A percentile compares a stretch with the other conserved stretches of the same genome.
These are phyloP conservation scores for Lindgomyces ingoldianus DNA, from an alignment of 495 filamentous ascomycete genomes.

Conservation along the genomic window DNA sequence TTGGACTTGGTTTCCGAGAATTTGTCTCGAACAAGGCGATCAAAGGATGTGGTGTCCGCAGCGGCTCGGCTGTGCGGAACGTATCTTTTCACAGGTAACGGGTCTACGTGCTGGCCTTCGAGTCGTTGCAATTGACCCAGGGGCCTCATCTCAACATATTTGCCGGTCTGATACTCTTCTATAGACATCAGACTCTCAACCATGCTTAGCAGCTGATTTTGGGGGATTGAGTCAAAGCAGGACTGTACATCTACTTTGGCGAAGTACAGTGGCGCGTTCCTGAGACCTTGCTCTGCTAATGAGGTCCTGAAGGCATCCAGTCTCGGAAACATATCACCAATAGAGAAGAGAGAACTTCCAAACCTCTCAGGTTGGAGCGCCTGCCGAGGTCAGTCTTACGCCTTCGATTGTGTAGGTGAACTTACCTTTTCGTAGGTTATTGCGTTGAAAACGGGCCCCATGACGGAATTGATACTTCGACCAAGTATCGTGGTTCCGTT, in stretches of 20 bases:
- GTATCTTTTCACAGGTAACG: conserved; percentile 56
- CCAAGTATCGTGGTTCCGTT: conserved; percentile 59
- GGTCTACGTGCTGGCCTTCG: conserved; percentile 24
- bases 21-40: conserved; percentile 55
- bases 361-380: conserved; percentile 59
- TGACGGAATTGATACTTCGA: conserved; percentile 75
- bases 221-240: conserved; percentile 95
- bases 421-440: conserved; percentile 74
- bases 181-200: conserved; percentile 64
- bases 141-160: conserved; percentile 70
- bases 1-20: conserved; percentile 54
- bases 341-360: conserved; percentile 76
- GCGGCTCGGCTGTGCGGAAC: conserved; percentile 58
- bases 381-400: conserved; percentile 39
- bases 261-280: conserved; percentile 64
- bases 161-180: conserved; percentile 68
- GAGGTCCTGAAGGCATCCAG: conserved; percentile 66
- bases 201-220: conserved; percentile 66
- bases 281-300: conserved; percentile 39
- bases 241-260: conserved; percentile 89
- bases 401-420: not conserved
- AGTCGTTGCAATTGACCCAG: conserved; percentile 39
- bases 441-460: conserved; percentile 74
- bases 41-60: conserved; percentile 56
- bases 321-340: conserved; percentile 77